Evolutionary conservation across 2,329 filamentous ascomycete species (phyloP), one percentile per base, ranked within the genome.

Genomic region (Rachicladosporium sp.): DNA sequence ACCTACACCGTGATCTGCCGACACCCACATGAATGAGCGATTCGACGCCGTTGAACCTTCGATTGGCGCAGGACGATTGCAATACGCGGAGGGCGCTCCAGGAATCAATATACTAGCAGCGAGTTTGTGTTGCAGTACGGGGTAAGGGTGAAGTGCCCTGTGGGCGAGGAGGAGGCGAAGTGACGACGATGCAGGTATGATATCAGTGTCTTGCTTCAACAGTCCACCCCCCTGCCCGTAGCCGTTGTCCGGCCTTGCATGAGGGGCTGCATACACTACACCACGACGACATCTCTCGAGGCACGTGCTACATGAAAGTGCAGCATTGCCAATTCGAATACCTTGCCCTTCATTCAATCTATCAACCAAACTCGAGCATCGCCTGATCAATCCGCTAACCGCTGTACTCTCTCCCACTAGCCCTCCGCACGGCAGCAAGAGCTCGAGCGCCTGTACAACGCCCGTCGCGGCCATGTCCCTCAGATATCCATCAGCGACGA

Each of bases 401-500:
- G 23, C 23, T 27, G 23, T 27, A 27, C 23, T 27, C 7, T 27
- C 23, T 27, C 23, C 33, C 23, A 29, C 37, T 54, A 63, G 61
- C 53, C 58, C 44, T 55, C 59, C 43, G 52, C 60, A 35, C 56
- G 65, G 50, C 65, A 65, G 41, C 57, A 54, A 40, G 64, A 68
- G 52, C 60, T 68, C 41, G 66, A 68, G 49, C 59, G 61, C 32
- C 45, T 51, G 31, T 56, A 51, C 38, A 42, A 48, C 27, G 39
- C 41, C 51, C 66, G 70, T 46, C 67, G 71, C 54, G 71, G 73
- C 49, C 76, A 79, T 64, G 65, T 64, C 49, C 68, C 74, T 46
- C 72, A 78, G 50, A 66, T 79, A 45, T 78, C 74, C 51, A 80
- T 93, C 60, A 91, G 83, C 61, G 87, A 94, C 64, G 82, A 88